Evolutionary conservation across 345 rosid species (phyloP), one percentile per base, ranked within the genome.

Genomic region (Citrus inodora): DNA sequence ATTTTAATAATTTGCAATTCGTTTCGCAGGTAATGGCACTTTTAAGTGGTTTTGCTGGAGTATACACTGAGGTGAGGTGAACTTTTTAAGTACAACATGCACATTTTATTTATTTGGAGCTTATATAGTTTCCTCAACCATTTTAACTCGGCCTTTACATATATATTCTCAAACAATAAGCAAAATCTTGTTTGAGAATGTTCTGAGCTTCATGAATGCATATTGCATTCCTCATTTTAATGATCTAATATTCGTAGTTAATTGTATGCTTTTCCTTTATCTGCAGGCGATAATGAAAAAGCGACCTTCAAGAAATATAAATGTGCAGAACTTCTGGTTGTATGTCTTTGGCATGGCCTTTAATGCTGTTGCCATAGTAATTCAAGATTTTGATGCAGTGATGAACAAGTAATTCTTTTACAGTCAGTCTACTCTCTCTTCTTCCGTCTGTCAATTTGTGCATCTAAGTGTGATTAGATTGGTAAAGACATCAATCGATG

Each of bases 1-100:
- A 56, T 70, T 32, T 25, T 73, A 16, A 71, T 69, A 3, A 28
- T 82, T 73, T 38, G 42, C 71, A 27, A 58, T 55, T 64, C 22
- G 42, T 71, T 79, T 82, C 82, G 70, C 85, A 92, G 99, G 89
- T 94, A 68, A 94, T 94, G 98, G 99, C 99, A 62, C 97, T 96
- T 79, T 82, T 96, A 78, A 94, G 98, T 68, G 97, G 99, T 76
- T 96, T 92, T 78, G 99, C 98, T 1, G 98, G 99, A 84, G 99
- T 92, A 55, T 91, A 96, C 86, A 94, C 99, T 61, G 99, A 96
- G 94, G 98, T 61, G 99, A 94, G 93, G 97, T 91, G 79, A 80
- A 73, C 22, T 53, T 78, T 11, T 77, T 72, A 70, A 75, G 38
- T 76, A 67, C 24, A 46, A 6, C 13, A 70, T 76, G 65, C 27